Evolutionary conservation across 306 rosid species (phyloP).

Genomic region (Begonia fuchsioides): DNA sequence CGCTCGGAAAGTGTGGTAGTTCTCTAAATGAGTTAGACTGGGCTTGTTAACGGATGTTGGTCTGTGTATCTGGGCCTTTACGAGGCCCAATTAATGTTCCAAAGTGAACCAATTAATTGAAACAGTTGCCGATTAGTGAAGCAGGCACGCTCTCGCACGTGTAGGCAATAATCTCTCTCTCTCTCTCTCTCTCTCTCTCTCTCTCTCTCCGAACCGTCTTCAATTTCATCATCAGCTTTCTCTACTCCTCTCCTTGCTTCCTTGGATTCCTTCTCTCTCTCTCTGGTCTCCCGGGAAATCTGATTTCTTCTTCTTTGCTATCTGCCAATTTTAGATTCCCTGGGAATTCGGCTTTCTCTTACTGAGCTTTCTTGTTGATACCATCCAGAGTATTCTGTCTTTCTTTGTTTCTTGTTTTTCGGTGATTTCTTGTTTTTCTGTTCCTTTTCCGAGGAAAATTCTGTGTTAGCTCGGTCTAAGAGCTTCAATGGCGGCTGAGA

Average conservation of each 20-base stretch:
- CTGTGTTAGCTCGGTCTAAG: background rate
- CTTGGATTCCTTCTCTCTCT: slow-evolving; percentile 3
- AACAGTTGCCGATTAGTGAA: too few species aligned
- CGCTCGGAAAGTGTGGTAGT: too few species aligned
- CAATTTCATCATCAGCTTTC: background rate
- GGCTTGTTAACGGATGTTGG: too few species aligned
- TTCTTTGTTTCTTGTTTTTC: background rate
- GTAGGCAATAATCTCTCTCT: background rate
- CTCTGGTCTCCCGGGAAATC: background rate
- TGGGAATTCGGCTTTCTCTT: background rate
- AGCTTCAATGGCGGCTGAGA: slow-evolving; percentile 47
- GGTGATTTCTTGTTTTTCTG: background rate
- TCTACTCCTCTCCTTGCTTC: background rate
- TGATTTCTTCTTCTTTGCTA: background rate
- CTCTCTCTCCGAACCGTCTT: background rate
- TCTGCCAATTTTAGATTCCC: background rate
- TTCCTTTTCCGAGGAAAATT: background rate
- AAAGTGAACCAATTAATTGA: too few species aligned
- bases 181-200: background rate
- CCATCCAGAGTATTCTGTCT: background rate
- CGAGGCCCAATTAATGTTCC: too few species aligned
- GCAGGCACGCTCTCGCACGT: background rate
- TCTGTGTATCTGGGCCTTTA: too few species aligned
- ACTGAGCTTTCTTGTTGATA: background rate
- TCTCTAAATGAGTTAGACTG: too few species aligned